Evolutionary conservation across 2,329 filamentous ascomycete species (phyloP), one percentile per base, ranked within the genome.

Genomic region (Cladorrhinum sp.): DNA sequence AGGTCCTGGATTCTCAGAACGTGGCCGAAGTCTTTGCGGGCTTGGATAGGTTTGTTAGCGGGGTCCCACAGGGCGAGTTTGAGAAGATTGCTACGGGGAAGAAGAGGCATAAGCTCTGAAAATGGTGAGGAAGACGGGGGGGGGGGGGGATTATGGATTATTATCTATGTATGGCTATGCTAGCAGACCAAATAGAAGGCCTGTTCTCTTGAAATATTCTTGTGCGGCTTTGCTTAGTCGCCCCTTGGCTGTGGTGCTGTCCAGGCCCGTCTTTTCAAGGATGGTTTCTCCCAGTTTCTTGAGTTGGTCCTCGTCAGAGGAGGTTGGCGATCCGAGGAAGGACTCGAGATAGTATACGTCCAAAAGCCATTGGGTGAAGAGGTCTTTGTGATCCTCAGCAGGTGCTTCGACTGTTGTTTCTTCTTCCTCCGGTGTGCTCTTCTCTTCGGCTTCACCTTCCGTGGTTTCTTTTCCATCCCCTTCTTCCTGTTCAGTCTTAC

Each of bases 71-170:
- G 80, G 83, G 89, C 73, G 91, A 98, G 80, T 98, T 98, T 73
- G 78, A 82, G 70, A 93, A 90, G 81, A 79, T 98, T 72, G 92
- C 92, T 1, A 86, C 81, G 64, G 92, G 94, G 12, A 86, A 95
- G 82, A 98, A 97, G 85, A 91, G 88, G 73, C 95, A 99, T 78
- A 98, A 98, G 80, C 77, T 98, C 73, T 96, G 80, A 65, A n/a
- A n/a, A n/a, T n/a, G n/a, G n/a, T n/a, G n/a, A n/a, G n/a, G n/a
- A n/a, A n/a, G n/a, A n/a, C n/a, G n/a, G n/a, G 61, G 42, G 18
- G n/a, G 42, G 6, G 18, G 7, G 5, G n/a, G 18, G 6, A 18
- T 18, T 18, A 46, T 46, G 16, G 16, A 21, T 18, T 46, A 46
- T 46, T 46, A 46, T 46, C 3, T 18, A 46, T 18, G 10, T 46